Evolutionary conservation across 495 filamentous ascomycete species (phyloP).

Genomic region (Oidiodendron maius): DNA sequence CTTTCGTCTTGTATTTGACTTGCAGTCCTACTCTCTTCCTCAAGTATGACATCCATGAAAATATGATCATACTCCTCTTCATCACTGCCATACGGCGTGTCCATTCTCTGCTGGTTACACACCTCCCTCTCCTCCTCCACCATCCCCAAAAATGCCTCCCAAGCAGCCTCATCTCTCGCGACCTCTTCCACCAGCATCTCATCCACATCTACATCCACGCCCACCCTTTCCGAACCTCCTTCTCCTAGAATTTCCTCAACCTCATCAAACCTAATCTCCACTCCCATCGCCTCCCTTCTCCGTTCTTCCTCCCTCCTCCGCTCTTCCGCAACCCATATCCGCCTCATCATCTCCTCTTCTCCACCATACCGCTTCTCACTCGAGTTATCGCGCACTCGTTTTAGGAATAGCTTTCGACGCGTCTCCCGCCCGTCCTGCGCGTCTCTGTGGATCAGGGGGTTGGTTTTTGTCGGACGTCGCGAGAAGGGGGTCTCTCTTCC

Average conservation of each 20-base stretch:
- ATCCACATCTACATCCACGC: conserved; percentile 8
- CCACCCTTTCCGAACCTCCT: not conserved
- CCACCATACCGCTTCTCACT: conserved; percentile 64
- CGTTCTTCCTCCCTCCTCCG: conserved; percentile 10
- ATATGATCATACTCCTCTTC: conserved; percentile 52
- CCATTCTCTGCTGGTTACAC: not conserved
- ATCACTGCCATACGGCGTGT: conserved; percentile 23
- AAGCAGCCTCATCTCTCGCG: conserved; percentile 48
- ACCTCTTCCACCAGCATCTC: conserved; percentile 38
- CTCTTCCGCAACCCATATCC: conserved; percentile 15
- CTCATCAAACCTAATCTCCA: conserved; percentile 21
- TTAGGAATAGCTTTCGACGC: conserved; percentile 63
- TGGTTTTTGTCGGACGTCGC: conserved; percentile 24
- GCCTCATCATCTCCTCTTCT: conserved; percentile 55
- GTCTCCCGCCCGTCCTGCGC: conserved; percentile 44
- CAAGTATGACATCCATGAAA: conserved; percentile 46
- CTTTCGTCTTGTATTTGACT: too few species aligned
- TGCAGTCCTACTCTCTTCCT: conserved; percentile 25
- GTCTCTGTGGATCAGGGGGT: conserved; percentile 28
- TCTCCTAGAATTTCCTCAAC: conserved; percentile 34
- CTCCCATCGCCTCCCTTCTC: conserved; percentile 7
- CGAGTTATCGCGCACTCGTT: conserved; percentile 64
- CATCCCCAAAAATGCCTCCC: conserved; percentile 41
- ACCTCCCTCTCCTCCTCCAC: conserved; percentile 1
- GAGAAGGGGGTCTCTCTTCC: conserved; percentile 11